Evolutionary conservation across 805 yeast genomes (phyloP).

Genomic region (Clavispora asparagi): DNA sequence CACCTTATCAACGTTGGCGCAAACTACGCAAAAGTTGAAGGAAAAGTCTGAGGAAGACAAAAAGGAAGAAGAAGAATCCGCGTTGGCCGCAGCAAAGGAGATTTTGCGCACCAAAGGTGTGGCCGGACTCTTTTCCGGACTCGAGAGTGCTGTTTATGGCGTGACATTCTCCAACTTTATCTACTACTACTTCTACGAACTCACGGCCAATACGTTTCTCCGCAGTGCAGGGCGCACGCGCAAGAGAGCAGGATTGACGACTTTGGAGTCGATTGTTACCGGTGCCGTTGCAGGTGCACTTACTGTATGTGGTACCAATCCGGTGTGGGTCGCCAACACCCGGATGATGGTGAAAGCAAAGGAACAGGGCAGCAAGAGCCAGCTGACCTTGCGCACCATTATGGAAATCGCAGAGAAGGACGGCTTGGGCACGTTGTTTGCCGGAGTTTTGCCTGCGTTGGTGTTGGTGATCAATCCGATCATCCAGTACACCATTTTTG

Average conservation of each 20-base stretch:
- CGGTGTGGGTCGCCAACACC: constrained; percentile 94
- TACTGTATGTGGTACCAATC: constrained; percentile 78
- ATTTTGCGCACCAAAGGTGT: constrained; percentile 58
- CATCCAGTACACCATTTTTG: constrained; percentile 87
- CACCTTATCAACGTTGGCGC: constrained; percentile 83
- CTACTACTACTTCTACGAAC: constrained; percentile 87
- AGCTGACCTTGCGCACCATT: constrained; percentile 51
- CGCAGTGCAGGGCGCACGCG: constrained; percentile 24
- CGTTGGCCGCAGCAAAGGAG: constrained; percentile 28
- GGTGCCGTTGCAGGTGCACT: constrained; percentile 87
- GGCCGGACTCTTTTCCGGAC: constrained; percentile 72
- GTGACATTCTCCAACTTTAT: constrained; percentile 81
- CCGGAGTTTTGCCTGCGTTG: constrained; percentile 85
- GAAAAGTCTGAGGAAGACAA: constrained; percentile 6
- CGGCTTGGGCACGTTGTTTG: constrained; percentile 68
- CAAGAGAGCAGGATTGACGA: constrained; percentile 41
- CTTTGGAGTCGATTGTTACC: constrained; percentile 64
- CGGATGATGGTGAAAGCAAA: constrained; percentile 63
- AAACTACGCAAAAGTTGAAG: constrained; percentile 46
- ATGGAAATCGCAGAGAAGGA: constrained; percentile 61
- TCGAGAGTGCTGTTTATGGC: constrained; percentile 84
- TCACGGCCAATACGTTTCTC: constrained; percentile 47
- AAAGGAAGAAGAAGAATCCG: constrained; percentile 11
- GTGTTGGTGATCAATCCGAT: constrained; percentile 84
- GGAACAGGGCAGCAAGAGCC: constrained; percentile 18